Base-by-base conservation (phyloP, 148 eudicot genomes). In the Silene latifolia region DNA sequence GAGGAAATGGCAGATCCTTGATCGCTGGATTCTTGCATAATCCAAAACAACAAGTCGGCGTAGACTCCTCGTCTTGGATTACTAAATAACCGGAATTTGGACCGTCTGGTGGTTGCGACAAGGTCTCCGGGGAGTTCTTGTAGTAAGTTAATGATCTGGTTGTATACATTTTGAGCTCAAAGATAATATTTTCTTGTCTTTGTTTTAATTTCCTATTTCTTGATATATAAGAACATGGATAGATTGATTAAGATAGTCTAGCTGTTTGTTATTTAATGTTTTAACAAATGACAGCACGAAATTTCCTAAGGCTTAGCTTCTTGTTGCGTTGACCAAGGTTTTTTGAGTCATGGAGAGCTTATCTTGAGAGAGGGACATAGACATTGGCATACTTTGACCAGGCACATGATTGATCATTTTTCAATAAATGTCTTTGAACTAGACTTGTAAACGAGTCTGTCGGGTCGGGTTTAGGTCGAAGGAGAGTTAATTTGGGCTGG, bases 41-140 rank as follows among this genome's bases (percentile, higher is more conserved):
- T 12, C 82, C 87, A 3, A 82, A 82, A 60, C 78, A 78, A 35
- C 71, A 69, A 0, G 73, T 82, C 7, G 69, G 44, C 1, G 70
- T 74, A 7, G 81, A 78, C 24, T 82, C 84, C 1, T 78, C 84
- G 53, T 84, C 87, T 58, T 76, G 79, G 29, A 76, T 67, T 27
- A 84, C 82, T 62, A 84, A 72, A n/a, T 76, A 84, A 8, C 87
- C 87, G 0, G 87, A 84, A 68, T 78, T 81, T 1, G 82, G 84
- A 69, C 87, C 84, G 39, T 81, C 76, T 5, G 80, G 87, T 0
- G 76, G 76, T n/a, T 29, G 8, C 27, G 78, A 68, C 24, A 84
- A 60, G 0, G 79, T 60, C 0, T 78, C 86, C 18, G 82, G 80
- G 12, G 78, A 68, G 20, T 53, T 73, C 39, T 63, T 68, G 82